Conservation (phyloP, 192 early-diverging fungal genomes). For the Coemansia sp. region DNA sequence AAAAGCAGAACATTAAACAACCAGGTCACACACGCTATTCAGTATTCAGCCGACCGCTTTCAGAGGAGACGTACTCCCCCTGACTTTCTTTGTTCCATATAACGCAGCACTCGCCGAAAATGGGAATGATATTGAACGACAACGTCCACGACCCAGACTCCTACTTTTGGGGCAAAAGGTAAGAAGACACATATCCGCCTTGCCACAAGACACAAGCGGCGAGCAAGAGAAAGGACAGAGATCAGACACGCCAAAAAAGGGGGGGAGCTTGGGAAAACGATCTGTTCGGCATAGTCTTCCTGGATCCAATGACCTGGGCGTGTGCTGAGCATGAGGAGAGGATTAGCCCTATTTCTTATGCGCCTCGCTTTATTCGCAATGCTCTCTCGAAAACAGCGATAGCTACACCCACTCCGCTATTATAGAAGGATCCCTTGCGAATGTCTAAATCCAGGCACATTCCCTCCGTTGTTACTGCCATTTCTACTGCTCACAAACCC, state of each 20-base stretch:
- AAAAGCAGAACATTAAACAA: too few species aligned
- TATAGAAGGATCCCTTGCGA: background rate
- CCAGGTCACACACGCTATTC: too few species aligned
- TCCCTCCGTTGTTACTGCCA: background rate
- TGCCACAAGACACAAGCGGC: too few species aligned
- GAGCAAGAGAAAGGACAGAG: too few species aligned
- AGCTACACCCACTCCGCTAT: too few species aligned
- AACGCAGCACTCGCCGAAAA: slow-evolving; percentile 8
- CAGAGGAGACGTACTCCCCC: background rate
- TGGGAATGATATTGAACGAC: slow-evolving; percentile 54
- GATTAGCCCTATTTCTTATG: too few species aligned
- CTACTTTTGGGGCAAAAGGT: slow-evolving; percentile 57
- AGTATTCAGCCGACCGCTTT: background rate
- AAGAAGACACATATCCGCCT: slow-evolving; percentile 3
- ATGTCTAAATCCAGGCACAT: background rate
- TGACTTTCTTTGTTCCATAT: background rate
- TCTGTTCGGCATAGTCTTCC: background rate
- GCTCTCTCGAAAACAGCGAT: too few species aligned
- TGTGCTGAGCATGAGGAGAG: too few species aligned
- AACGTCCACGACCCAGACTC: slow-evolving; percentile 28
- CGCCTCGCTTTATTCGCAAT: too few species aligned
- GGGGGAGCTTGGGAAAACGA: too few species aligned
- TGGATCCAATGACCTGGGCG: too few species aligned
- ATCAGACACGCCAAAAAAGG: too few species aligned
- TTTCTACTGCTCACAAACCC: slow-evolving; percentile 1